Evolutionary conservation across 257 asterid genomes (phyloP).

Genomic region (Solanum chiquidenum): DNA sequence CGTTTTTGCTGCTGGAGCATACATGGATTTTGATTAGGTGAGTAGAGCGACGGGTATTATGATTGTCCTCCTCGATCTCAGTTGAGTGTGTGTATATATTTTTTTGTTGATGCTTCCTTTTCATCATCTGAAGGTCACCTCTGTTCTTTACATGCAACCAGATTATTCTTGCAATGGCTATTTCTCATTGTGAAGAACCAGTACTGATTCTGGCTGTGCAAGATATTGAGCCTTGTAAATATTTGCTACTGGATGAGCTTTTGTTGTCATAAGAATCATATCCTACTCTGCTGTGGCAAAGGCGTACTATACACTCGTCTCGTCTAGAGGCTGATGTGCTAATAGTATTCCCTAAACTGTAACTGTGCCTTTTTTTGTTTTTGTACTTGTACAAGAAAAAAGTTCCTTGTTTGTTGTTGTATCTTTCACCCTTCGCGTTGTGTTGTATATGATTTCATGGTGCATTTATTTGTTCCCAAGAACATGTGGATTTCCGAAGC

Average conservation of each 20-base stretch:
- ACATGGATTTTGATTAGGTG: constrained; percentile 2
- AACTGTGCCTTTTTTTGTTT: neutral
- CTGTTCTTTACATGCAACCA: neutral
- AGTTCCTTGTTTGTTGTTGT: neutral
- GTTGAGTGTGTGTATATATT: neutral
- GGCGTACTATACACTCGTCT: neutral
- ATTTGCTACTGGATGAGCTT: neutral
- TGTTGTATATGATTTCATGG: neutral
- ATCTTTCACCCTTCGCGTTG: neutral
- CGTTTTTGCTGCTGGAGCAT: neutral
- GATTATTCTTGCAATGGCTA: neutral
- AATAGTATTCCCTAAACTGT: neutral
- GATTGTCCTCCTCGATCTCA: neutral
- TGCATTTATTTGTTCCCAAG: neutral
- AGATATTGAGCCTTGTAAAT: neutral
- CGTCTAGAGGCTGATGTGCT: neutral
- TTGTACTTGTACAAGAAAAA: neutral
- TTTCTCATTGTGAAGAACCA: neutral
- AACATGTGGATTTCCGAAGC: neutral
- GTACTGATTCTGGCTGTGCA: neutral
- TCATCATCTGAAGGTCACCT: neutral
- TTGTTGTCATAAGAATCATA: neutral
- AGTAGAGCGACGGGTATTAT: neutral
- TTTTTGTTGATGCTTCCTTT: neutral
- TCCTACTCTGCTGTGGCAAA: neutral